Conservation (phyloP, 257 asterid genomes). For the Jacaranda mimosifolia region DNA sequence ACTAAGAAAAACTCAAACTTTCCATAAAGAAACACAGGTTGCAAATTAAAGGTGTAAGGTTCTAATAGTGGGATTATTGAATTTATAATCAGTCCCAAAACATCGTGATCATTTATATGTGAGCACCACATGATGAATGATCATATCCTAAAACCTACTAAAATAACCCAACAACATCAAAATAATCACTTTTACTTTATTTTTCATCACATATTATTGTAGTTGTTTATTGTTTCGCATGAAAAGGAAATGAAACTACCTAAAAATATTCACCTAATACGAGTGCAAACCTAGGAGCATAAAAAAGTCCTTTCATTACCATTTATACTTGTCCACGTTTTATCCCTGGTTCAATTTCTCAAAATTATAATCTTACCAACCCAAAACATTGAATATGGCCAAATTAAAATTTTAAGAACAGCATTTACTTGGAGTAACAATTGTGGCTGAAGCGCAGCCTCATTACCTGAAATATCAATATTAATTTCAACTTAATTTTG, state of each 20-base stretch:
- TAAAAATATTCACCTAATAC: conserved; percentile 52
- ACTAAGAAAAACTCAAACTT: too few species aligned
- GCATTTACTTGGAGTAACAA: conserved; percentile 47
- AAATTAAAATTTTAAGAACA: neutral
- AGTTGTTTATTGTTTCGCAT: neutral
- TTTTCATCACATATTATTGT: too few species aligned
- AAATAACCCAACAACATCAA: too few species aligned
- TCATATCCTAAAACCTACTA: too few species aligned
- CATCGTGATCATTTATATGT: too few species aligned
- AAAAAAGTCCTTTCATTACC: conserved; percentile 43
- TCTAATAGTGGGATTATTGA: too few species aligned
- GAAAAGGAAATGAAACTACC: conserved; percentile 33
- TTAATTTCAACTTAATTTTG: neutral
- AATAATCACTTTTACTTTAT: too few species aligned
- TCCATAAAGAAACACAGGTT: too few species aligned
- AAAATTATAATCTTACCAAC: neutral
- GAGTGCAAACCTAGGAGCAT: conserved; percentile 60
- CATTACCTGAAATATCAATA: conserved; percentile 48
- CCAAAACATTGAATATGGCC: neutral
- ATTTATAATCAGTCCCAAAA: too few species aligned
- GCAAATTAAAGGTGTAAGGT: too few species aligned
- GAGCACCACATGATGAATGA: too few species aligned
- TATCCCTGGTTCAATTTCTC: conserved; percentile 51
- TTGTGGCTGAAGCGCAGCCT: conserved; percentile 52
- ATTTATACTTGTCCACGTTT: conserved; percentile 41